Percentiles rank a stretch among this genome's conserved stretches.
Conservation (phyloP, 176 grass and related monocot species). For the Eleusine indica region DNA sequence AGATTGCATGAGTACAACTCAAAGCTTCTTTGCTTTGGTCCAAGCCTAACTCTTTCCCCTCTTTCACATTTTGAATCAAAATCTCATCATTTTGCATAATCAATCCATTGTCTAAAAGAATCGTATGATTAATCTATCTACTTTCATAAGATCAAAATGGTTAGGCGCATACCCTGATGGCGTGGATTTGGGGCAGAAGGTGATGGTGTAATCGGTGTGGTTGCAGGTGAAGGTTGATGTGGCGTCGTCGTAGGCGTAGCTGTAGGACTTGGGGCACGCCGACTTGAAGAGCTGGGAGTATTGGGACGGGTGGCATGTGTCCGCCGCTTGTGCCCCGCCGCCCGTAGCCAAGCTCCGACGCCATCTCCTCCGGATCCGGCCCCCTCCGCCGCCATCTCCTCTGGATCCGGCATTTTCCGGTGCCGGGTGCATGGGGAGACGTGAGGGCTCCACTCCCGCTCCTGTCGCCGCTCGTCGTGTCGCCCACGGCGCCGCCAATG, state of each 20-base stretch:
- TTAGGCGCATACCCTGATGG: background rate
- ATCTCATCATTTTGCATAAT: background rate
- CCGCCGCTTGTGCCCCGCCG: too few species aligned
- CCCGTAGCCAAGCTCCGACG: too few species aligned
- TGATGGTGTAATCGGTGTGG: conserved; percentile 78
- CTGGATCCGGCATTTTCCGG: too few species aligned
- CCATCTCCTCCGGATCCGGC: too few species aligned
- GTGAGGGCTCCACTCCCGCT: conserved; percentile 43
- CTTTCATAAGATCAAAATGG: background rate
- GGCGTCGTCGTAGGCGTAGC: conserved; percentile 96
- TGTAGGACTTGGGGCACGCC: conserved; percentile 85
- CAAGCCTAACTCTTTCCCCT: conserved; percentile 20
- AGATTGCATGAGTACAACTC: conserved; percentile 37
- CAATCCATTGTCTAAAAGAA: conserved; percentile 6
- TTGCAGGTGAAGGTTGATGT: conserved; percentile 94
- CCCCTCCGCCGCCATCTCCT: too few species aligned
- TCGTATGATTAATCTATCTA: background rate
- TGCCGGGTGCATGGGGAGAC: conserved; percentile 24
- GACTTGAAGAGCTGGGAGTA: conserved; percentile 97
- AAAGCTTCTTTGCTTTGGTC: conserved; percentile 48
- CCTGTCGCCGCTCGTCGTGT: conserved; percentile 54
- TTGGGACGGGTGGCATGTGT: conserved; percentile 78
- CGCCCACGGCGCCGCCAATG: conserved; percentile 13
- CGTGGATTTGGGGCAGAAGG: conserved; percentile 70
- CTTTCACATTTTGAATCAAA: conserved; percentile 24